Evolutionary conservation across 768 basidiomycete genomes (phyloP), one percentile per base, ranked within the genome.

Genomic region (Cystobasidium onofrii): DNA sequence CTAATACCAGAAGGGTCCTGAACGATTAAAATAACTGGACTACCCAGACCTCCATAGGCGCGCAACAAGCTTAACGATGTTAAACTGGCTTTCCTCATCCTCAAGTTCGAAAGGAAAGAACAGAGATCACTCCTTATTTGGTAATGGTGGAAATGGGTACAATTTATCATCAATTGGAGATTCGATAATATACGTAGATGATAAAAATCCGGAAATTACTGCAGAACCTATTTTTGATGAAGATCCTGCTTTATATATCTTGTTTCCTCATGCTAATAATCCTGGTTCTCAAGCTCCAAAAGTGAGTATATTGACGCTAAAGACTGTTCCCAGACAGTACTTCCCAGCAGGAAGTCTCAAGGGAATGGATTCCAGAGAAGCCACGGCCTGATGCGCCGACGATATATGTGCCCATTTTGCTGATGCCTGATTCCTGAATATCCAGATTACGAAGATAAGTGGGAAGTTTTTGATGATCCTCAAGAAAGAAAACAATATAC

Each of bases 241-340:
- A 46, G 44, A 64, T 31, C 63, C 63, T 64, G 27, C 63, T 64
- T 36, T 64, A 17, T 64, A 64, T 64, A 34, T 64, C n/a, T 23
- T 64, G 27, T 64, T 31, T 29, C 63, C 63, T 18, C 39, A 34
- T 46, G 63, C 63, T 36, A 27, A 25, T 13, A 64, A 43, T 13
- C 39, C 63, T 41, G 63, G 63, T 41, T 41, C 39, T 39, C 63
- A 64, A 46, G 63, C 63, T 41, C 63, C 63, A 64, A 64, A 64
- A 34, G 36, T 64, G 20, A 12, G 57, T 60, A 7, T 55, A n/a
- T 31, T 34, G 9, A 23, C 15, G 7, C 23, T 57, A 25, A n/a
- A 25, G n/a, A n/a, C n/a, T n/a, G n/a, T n/a, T n/a, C n/a, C n/a
- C n/a, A n/a, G n/a, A n/a, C n/a, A n/a, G n/a, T n/a, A n/a, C n/a